Base-by-base conservation (phyloP, 805 yeast genomes). In the Wickerhamomyces bisporus region DNA sequence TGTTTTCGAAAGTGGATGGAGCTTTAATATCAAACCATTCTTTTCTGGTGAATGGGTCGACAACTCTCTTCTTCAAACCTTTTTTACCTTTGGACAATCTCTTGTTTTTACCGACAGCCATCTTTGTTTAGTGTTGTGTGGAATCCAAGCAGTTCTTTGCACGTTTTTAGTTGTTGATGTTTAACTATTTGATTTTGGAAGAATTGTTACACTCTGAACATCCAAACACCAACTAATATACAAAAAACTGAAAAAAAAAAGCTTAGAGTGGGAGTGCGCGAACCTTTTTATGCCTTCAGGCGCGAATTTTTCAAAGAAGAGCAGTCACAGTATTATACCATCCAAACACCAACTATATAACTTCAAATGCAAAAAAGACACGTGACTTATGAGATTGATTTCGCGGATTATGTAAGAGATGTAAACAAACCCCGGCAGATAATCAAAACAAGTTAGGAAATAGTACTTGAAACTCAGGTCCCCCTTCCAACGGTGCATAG, bases 21-120 rank as follows among this genome's bases (percentile, higher is more conserved):
- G 98, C 98, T 79, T 89, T 88, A 75, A 89, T 86, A 72, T 86
- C 95, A 72, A 77, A 89, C 98, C 98, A 91, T 64, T 89, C 98
- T 77, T 91, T 91, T 75, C 89, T 88, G 82, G 96, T 79, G 93
- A 91, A 91, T 68, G 98, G 98, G 80, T 91, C 98, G 59, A 88
- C 95, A 68, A 86, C 93, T 83, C 83, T 91, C 95, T 91, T 93
- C 95, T 91, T 91, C 72, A 87, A 76, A 66, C 98, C 97, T 76
- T 91, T 91, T 87, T 84, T 83, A 66, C 93, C 91, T 78, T 81
- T 81, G 71, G 78, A 71, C 66, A 78, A 71, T 70, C 83, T 75
- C 81, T 84, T 84, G 71, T 84, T 84, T 78, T 84, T 84, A 64
- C 91, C 91, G 66, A 82, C 83, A 73, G 81, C 85, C 85, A 78